Evolutionary conservation across 768 basidiomycete genomes (phyloP).

Genomic region (Macrolepiota dolichaula): DNA sequence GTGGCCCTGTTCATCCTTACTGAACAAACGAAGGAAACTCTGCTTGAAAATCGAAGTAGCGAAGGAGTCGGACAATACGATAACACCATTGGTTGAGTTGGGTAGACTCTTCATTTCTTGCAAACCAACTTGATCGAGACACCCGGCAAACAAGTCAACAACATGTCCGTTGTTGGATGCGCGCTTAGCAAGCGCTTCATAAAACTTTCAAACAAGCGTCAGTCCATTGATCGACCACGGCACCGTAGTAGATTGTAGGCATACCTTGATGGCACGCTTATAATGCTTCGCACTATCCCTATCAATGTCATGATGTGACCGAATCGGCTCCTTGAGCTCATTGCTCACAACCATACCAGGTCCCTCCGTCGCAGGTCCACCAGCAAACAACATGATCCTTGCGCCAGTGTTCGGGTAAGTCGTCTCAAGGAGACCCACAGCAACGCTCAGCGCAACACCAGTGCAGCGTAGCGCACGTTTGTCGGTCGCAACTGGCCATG

Average conservation of each 20-base stretch:
- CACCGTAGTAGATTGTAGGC: conserved; percentile 10
- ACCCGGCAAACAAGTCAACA: conserved; percentile 94
- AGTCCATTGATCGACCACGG: conserved; percentile 11
- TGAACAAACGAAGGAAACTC: conserved; percentile 89
- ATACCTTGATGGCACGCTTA: conserved; percentile 93
- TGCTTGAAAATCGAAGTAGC: conserved; percentile 99
- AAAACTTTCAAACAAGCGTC: conserved; percentile 60
- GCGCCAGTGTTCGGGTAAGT: conserved; percentile 96
- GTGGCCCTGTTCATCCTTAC: conserved; percentile 88
- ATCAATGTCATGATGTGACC: conserved; percentile 98
- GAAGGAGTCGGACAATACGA: conserved; percentile 95
- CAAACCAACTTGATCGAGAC: conserved; percentile 95
- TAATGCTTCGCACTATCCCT: conserved; percentile 95
- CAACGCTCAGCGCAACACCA: conserved; percentile 91
- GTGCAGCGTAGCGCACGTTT: conserved; percentile 92
- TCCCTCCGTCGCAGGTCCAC: conserved; percentile 94
- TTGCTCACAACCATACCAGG: conserved; percentile 96
- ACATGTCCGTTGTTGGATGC: conserved; percentile 94
- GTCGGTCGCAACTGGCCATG: conserved; percentile 97
- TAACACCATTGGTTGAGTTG: conserved; percentile 95
- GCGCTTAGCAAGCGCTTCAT: conserved; percentile 90
- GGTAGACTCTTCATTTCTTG: conserved; percentile 96
- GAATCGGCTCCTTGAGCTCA: conserved; percentile 94
- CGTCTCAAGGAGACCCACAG: conserved; percentile 89
- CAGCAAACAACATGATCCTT: conserved; percentile 93